phyloP scores from a whole-genome alignment of 192 early-diverging fungal genomes.

The Lunasporangiospora selenospora region DNA sequence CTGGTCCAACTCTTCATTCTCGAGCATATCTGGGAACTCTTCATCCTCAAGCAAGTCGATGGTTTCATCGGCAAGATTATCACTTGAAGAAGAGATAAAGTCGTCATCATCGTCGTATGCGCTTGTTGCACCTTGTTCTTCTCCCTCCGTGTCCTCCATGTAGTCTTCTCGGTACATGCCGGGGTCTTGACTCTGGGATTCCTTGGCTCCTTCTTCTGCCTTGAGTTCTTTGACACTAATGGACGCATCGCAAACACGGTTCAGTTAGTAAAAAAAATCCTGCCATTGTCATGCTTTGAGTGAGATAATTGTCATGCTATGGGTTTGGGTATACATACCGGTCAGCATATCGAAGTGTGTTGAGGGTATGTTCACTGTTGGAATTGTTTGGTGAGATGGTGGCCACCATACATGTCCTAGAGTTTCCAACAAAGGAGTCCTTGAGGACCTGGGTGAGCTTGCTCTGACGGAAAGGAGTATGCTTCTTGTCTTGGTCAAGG shows the following conservation, averaged over 20 bases:
- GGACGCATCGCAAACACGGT: no score
- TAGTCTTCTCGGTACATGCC: slow-evolving; percentile 17
- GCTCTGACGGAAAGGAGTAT: slow-evolving; percentile 97
- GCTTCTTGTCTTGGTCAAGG: slow-evolving; percentile 91
- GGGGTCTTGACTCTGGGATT: slow-evolving; percentile 6
- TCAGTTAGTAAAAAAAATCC: no score
- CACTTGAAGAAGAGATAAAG: slow-evolving; percentile 35
- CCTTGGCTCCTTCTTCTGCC: slow-evolving; percentile 27
- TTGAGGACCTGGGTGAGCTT: slow-evolving; percentile 98
- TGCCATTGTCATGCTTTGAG: not conserved
- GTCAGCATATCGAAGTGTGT: slow-evolving; percentile 97
- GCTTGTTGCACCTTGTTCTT: slow-evolving; percentile 17
- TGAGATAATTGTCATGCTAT: not conserved
- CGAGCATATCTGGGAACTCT: slow-evolving; percentile 34
- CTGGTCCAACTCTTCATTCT: slow-evolving; percentile 36
- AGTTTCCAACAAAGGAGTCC: slow-evolving; percentile 98
- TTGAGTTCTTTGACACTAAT: slow-evolving; percentile 42
- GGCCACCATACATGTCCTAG: slow-evolving; percentile 98
- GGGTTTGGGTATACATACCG: slow-evolving; percentile 52
- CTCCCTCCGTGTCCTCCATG: slow-evolving; percentile 38
- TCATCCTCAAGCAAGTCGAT: slow-evolving; percentile 46
- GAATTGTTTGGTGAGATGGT: slow-evolving; percentile 95
- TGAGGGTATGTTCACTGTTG: slow-evolving; percentile 96
- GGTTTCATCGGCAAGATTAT: slow-evolving; percentile 46
- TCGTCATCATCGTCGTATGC: slow-evolving; percentile 40